Percentiles rank a stretch among this genome's conserved stretches.
Evolutionary conservation across 768 basidiomycete genomes (phyloP).

Genomic region (Suillus subalutaceus): DNA sequence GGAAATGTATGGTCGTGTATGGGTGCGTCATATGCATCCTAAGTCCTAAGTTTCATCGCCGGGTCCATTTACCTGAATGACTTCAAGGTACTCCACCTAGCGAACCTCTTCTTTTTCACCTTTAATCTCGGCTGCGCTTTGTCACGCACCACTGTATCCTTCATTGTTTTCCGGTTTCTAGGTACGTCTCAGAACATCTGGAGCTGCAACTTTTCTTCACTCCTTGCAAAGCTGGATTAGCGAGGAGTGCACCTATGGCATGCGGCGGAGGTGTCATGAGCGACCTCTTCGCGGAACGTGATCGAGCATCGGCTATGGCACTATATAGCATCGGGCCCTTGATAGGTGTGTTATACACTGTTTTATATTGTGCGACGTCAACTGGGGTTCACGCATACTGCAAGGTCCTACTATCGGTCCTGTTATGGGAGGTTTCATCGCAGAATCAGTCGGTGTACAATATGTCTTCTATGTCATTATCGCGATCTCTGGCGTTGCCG

Average conservation of each 20-base stretch:
- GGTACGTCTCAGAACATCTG: constrained; percentile 42
- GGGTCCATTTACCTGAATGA: not conserved
- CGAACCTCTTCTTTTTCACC: constrained; percentile 59
- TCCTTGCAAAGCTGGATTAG: constrained; percentile 55
- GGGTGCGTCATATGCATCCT: constrained; percentile 45
- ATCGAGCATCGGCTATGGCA: constrained; percentile 73
- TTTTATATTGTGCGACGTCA: not conserved
- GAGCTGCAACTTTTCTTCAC: not conserved
- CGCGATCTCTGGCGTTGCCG: constrained; percentile 45
- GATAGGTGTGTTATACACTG: constrained; percentile 40
- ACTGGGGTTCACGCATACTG: constrained; percentile 13
- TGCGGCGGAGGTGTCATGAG: constrained; percentile 65
- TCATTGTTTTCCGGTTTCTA: constrained; percentile 72
- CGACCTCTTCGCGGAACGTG: constrained; percentile 65
- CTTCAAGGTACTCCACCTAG: constrained; percentile 62
- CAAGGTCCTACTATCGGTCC: constrained; percentile 61
- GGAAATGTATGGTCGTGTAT: constrained; percentile 73
- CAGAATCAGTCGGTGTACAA: constrained; percentile 59
- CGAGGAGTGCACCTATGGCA: constrained; percentile 65
- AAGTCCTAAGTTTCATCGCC: not conserved
- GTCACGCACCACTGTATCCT: constrained; percentile 52
- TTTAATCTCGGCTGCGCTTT: constrained; percentile 75
- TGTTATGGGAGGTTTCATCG: constrained; percentile 67
- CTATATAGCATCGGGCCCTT: constrained; percentile 66
- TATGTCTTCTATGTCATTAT: constrained; percentile 61